phyloP scores from a whole-genome alignment of 495 filamentous ascomycete genomes.

The Xylaria flabelliformis region DNA sequence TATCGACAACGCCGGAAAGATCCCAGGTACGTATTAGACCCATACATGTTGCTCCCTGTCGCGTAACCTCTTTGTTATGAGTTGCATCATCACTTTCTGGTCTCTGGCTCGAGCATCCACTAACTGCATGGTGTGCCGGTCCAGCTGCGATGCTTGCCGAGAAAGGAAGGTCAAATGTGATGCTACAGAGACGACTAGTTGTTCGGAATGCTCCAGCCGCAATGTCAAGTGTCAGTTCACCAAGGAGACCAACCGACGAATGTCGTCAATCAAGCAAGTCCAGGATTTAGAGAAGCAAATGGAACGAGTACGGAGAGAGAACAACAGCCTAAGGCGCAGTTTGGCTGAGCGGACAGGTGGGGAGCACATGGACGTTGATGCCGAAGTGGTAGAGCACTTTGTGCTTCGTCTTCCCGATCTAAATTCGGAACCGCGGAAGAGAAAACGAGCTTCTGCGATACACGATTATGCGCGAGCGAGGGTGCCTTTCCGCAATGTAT shows the following conservation, averaged over 20 bases:
- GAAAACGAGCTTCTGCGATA: conserved; percentile 59
- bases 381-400: conserved; percentile 60
- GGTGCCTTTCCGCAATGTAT: conserved; percentile 73
- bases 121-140: conserved; percentile 29
- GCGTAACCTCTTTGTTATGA: conserved; percentile 1
- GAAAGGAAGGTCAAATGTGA: conserved; percentile 99
- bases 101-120: conserved; percentile 22
- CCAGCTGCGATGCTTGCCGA: conserved; percentile 93
- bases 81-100: conserved; percentile 4
- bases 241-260: conserved; percentile 97
- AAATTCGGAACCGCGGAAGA: conserved; percentile 65
- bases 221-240: conserved; percentile 98
- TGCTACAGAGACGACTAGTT: conserved; percentile 93
- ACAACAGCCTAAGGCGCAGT: conserved; percentile 70
- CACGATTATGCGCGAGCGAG: conserved; percentile 76
- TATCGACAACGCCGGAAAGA: conserved; percentile 96
- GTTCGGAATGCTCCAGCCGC: conserved; percentile 93
- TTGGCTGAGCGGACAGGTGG: conserved; percentile 54
- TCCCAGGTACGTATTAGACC: conserved; percentile 52
- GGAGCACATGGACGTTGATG: conserved; percentile 67
- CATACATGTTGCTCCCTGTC: neutral
- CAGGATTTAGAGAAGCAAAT: conserved; percentile 97
- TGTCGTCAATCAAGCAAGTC: conserved; percentile 99
- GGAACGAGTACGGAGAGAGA: conserved; percentile 72
- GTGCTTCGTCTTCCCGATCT: conserved; percentile 75